Evolutionary conservation across 2,329 filamentous ascomycete species (phyloP), one percentile per base, ranked within the genome.

Genomic region (Monosporascus sp.): DNA sequence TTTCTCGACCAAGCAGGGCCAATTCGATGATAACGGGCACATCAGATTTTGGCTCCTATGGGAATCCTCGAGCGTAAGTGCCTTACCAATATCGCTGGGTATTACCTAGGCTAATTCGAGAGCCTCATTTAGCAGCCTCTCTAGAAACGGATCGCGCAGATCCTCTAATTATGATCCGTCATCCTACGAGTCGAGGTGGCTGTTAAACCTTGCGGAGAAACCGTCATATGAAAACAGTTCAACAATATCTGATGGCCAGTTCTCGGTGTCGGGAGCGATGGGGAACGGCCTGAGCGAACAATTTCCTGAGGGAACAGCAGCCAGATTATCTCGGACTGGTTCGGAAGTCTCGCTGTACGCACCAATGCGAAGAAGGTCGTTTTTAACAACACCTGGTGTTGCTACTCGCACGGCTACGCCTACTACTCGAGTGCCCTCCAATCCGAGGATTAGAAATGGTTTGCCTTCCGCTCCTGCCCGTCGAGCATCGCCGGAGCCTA

Each of bases 121-220:
- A 49, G 58, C 51, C 31, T 48, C 7, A 22, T 15, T 52, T 22
- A 60, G 48, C 50, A 74, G 69, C 48, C 65, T 67, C 60, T 64
- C 68, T 24, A 51, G 62, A 41, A 64, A 67, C 36, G 61, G 62
- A 24, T 67, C 68, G 39, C 72, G 70, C 47, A 62, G 67, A 5
- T 76, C 74, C 5, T 71, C 71, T 59, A 73, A 72, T 53, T 75
- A 77, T 62, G 70, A 77, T 53, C 54, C 72, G 49, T 65, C 65
- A 27, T 75, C 74, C 25, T 77, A 78, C 61, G 74, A 75, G 59
- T 71, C 74, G n/a, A 70, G 73, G 56, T 70, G 73, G 7, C 59
- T 77, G 8, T 60, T 77, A 39, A 73, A 73, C 50, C 60, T 74
- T 31, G 65, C 65, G 17, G 72, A 73, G 54, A 68, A 70, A 17